phyloP scores from a whole-genome alignment of 2,329 filamentous ascomycete genomes.

The Pyrenochaeta sp. region DNA sequence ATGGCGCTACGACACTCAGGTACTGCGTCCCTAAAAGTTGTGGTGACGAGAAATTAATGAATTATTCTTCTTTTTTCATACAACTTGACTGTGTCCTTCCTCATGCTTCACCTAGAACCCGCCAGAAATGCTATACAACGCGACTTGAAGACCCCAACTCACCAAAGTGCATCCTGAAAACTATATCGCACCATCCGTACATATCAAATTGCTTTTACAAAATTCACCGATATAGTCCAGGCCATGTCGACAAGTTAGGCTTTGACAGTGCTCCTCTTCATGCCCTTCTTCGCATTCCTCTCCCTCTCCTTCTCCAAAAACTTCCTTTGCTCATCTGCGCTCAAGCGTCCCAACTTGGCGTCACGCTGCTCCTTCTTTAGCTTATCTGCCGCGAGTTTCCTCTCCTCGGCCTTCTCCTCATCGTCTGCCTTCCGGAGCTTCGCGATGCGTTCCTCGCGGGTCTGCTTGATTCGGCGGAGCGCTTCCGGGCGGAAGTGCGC shows the following conservation, averaged over 20 bases:
- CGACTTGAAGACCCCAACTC: neutral
- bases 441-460: conserved; percentile 80
- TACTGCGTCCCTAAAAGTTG: neutral
- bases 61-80: conserved; percentile 1
- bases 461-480: conserved; percentile 79
- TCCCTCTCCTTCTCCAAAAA: conserved; percentile 86
- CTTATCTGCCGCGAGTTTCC: conserved; percentile 64
- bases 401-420: conserved; percentile 71
- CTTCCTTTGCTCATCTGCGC: conserved; percentile 63
- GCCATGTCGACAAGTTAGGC: conserved; percentile 29
- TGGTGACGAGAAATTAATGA: conserved; percentile 3
- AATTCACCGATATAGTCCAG: neutral
- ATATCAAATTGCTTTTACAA: no score
- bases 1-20: no score
- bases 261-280: conserved; percentile 69
- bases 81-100: neutral
- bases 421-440: conserved; percentile 83
- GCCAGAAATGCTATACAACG: neutral
- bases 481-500: conserved; percentile 92
- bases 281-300: conserved; percentile 74
- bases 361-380: conserved; percentile 81
- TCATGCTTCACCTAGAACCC: neutral
- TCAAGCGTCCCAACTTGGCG: conserved; percentile 75
- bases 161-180: neutral
- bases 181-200: neutral